Evolutionary conservation across 148 eudicot species (phyloP), one percentile per base, ranked within the genome.

Genomic region (Chenopodium quinoa): DNA sequence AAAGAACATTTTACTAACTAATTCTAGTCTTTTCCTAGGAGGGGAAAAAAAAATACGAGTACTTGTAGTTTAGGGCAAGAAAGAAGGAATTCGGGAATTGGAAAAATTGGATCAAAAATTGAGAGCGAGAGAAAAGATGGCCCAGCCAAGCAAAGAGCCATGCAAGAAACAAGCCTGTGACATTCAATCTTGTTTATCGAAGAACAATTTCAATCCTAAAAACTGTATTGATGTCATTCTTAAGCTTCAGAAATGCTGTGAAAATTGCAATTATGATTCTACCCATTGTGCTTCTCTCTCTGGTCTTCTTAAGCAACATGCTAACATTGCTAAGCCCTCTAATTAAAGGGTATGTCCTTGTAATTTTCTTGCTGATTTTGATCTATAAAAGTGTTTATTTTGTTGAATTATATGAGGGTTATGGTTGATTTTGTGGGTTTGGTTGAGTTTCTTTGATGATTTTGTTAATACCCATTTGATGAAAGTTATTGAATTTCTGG

Each of bases 81-180:
- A 40, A 40, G 44, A 40, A 40, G 44, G 6, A 40, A 40, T 4
- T 40, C 44, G 44, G 44, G 7, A 40, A 40, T 40, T 40, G 5
- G 44, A 40, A 34, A 37, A 20, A 62, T 29, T 64, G 71, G 52
- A 62, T 31, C 17, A 65, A 62, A 65, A 62, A 11, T 34, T 8
- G 16, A 7, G 13, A 74, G 60, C 60, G 32, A 66, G 17, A 23
- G 14, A 27, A 13, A 74, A 13, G 9, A 74, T 74, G 65, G 50
- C 11, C 48, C 92, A 88, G 75, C 87, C 87, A 76, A 93, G 89
- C 84, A 91, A 91, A 73, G 97, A 95, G 84, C 91, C 98, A 47
- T 95, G 98, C 86, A 95, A 95, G 90, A 93, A 92, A 81, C 85
- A 91, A 68, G 96, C 98, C 0, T 95, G 98, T 81, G 92, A 95